These are phyloP conservation scores for Pyrenophora teres DNA, from an alignment of 2,329 filamentous ascomycete species.

Conservation along the genomic window DNA sequence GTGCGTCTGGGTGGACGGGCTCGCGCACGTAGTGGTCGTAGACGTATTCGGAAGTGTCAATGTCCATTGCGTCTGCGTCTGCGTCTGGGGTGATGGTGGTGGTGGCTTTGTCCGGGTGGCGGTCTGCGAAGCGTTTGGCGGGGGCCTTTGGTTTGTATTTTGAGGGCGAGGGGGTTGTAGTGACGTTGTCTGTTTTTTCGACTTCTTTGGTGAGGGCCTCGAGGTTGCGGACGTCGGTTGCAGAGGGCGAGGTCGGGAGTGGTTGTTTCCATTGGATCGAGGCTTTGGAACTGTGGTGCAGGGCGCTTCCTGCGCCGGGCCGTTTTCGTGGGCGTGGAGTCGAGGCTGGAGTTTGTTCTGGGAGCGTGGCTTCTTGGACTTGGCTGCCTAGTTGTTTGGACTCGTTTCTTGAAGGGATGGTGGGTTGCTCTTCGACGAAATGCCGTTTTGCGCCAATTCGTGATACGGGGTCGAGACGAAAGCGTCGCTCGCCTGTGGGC, in stretches of 20 bases:
- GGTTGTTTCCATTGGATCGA: slow-evolving; percentile 10
- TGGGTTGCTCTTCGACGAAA: slow-evolving; percentile 25
- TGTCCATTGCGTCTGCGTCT: slow-evolving; percentile 40
- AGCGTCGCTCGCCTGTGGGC: slow-evolving; percentile 28
- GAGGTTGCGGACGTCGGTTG: slow-evolving; percentile 38
- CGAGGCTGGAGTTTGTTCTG: slow-evolving; percentile 10
- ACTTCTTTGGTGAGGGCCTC: slow-evolving; percentile 42
- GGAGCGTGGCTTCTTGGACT: not conserved
- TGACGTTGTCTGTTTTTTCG: slow-evolving; percentile 27
- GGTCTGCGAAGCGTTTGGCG: slow-evolving; percentile 40
- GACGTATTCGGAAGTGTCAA: slow-evolving; percentile 60
- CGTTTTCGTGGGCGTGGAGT: slow-evolving; percentile 32
- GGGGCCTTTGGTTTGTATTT: slow-evolving; percentile 46
- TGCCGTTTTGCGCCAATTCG: slow-evolving; percentile 24
- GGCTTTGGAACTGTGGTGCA: slow-evolving; percentile 13
- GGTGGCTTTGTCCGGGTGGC: slow-evolving; percentile 39
- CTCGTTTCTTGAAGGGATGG: slow-evolving; percentile 1
- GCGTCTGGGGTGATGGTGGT: slow-evolving; percentile 14
- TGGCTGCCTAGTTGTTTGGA: slow-evolving; percentile 1
- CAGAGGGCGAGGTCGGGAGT: slow-evolving; percentile 18
- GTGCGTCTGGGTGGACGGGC: slow-evolving; percentile 45
- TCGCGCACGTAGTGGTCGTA: slow-evolving; percentile 66
- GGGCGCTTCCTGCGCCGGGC: slow-evolving; percentile 32
- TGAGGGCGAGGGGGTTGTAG: slow-evolving; percentile 12
- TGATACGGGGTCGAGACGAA: slow-evolving; percentile 28